Conservation (phyloP, 257 asterid species). For the Petunia secreta region DNA sequence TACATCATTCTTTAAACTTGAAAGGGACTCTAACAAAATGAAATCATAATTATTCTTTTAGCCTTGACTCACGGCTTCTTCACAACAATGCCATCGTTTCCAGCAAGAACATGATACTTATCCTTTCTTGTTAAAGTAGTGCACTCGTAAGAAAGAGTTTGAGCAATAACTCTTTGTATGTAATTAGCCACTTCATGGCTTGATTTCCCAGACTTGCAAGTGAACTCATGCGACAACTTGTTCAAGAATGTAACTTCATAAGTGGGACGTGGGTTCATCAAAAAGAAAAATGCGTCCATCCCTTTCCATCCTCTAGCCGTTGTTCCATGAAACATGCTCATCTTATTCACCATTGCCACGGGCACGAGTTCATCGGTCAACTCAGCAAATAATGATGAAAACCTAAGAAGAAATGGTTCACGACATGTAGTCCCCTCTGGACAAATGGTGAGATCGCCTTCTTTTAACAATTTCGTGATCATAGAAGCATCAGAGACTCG, state of each 20-base stretch:
- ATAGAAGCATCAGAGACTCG: conserved; percentile 32
- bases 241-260: conserved; percentile 42
- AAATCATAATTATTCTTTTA: too few relatives aligned
- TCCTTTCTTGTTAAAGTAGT: conserved; percentile 45
- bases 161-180: conserved; percentile 39
- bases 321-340: conserved; percentile 59
- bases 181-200: conserved; percentile 50
- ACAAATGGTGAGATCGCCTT: conserved; percentile 30
- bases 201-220: conserved; percentile 41
- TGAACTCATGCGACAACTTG: conserved; percentile 40
- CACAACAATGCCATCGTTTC: conserved; percentile 44
- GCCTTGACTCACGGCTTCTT: conserved; percentile 25
- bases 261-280: conserved; percentile 48
- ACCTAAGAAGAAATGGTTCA: conserved; percentile 51
- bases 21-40: too few relatives aligned
- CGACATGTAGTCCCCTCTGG: conserved; percentile 55
- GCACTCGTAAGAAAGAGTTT: conserved; percentile 40
- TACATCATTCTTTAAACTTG: too few relatives aligned
- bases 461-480: conserved; percentile 24
- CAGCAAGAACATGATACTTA: conserved; percentile 41
- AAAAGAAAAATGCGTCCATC: conserved; percentile 45
- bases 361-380: conserved; percentile 50
- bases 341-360: conserved; percentile 45
- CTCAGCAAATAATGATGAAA: conserved; percentile 55
- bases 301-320: conserved; percentile 61